phyloP scores from a whole-genome alignment of 805 yeast species.

The Pichia deserticola region DNA sequence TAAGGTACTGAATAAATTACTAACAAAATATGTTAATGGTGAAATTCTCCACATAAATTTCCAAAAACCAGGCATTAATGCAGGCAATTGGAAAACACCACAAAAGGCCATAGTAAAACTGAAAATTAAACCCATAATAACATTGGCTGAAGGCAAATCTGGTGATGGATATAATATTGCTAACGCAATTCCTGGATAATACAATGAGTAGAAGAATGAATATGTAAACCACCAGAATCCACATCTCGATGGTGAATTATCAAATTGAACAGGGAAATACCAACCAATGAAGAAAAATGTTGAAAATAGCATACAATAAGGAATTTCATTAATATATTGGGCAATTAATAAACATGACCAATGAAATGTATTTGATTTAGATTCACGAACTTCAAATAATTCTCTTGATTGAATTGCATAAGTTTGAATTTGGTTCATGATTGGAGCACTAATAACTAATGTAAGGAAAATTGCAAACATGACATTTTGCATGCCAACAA shows the following conservation, averaged over 20 bases:
- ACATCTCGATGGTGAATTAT: constrained; percentile 32
- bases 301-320: constrained; percentile 44
- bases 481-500: constrained; percentile 53
- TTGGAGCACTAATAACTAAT: constrained; percentile 50
- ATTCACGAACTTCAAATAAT: constrained; percentile 62
- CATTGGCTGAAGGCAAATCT: constrained; percentile 60
- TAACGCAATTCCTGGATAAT: constrained; percentile 43
- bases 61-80: constrained; percentile 74
- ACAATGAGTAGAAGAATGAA: constrained; percentile 36
- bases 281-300: constrained; percentile 40
- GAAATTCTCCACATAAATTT: constrained; percentile 71
- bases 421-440: constrained; percentile 58
- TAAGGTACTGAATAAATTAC: constrained; percentile 39
- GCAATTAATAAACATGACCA: constrained; percentile 55
- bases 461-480: constrained; percentile 46
- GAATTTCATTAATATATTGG: constrained; percentile 51
- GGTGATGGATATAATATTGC: constrained; percentile 54
- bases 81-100: constrained; percentile 57
- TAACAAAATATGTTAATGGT: constrained; percentile 66
- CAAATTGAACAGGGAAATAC: constrained; percentile 31
- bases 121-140: constrained; percentile 47
- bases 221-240: constrained; percentile 38
- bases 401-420: constrained; percentile 52
- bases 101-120: constrained; percentile 57
- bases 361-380: constrained; percentile 64